Percentiles rank a stretch among this genome's conserved stretches.
Conservation (phyloP, 208 protist genomes). For the Trypanosomatidae sp. region DNA sequence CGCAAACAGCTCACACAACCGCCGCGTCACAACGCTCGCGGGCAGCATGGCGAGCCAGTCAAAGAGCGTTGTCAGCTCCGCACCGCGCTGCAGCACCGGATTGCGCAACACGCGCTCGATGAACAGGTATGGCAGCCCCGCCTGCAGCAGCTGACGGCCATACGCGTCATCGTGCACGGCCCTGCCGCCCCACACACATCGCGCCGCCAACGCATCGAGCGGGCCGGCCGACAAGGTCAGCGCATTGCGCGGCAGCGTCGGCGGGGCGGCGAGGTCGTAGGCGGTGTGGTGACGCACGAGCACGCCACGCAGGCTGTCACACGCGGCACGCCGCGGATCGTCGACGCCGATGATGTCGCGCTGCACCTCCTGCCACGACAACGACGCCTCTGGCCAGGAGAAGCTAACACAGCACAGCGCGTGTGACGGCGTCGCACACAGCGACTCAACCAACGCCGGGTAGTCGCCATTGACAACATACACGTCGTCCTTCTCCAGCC, state of each 20-base stretch:
- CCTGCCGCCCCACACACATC: constrained; percentile 43
- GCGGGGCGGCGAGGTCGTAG: too few relatives aligned
- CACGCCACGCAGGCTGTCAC: too few relatives aligned
- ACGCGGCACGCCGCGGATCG: too few relatives aligned
- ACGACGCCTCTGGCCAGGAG: neutral
- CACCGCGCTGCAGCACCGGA: constrained; percentile 12
- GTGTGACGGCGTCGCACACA: constrained; percentile 6
- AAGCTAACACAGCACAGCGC: neutral
- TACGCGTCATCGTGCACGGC: constrained; percentile 43
- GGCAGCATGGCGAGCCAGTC: too few relatives aligned
- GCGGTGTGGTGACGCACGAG: too few relatives aligned
- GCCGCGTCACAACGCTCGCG: too few relatives aligned
- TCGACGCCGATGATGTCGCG: neutral
- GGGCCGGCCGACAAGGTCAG: constrained; percentile 11
- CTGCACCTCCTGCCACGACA: neutral
- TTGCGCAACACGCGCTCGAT: constrained; percentile 27
- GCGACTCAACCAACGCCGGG: constrained; percentile 21
- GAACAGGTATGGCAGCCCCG: constrained; percentile 14
- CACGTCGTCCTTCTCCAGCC: neutral
- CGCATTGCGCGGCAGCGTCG: too few relatives aligned
- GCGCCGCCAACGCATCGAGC: constrained; percentile 58
- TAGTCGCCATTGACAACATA: constrained; percentile 79
- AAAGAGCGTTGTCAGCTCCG: constrained; percentile 18
- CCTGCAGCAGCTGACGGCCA: constrained; percentile 23
- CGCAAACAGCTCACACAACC: too few relatives aligned